Base-by-base conservation (phyloP, 2,329 filamentous ascomycete genomes). In the Colletotrichum plurivorum region DNA sequence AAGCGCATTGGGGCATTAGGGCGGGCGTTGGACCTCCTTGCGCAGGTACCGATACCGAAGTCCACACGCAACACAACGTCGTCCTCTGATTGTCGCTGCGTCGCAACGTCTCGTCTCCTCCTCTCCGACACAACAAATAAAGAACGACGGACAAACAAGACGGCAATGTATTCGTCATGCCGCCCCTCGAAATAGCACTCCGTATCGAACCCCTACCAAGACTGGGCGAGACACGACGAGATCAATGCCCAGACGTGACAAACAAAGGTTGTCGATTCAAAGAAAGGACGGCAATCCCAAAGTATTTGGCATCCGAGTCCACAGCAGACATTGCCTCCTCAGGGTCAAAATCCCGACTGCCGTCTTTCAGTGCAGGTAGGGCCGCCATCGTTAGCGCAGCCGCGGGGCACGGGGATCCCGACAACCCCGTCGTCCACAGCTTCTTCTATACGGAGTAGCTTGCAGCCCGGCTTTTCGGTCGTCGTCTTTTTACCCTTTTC, bases 321-420 rank as follows among this genome's bases (percentile, higher is more conserved):
- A 10, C 31, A 36, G 10, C 8, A 36, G 31, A 36, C 31, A 36
- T 36, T 36, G 31, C 31, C 10, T 36, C 31, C 31, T 36, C 22
- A 25, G 22, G 5, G 22, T 36, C 3, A 36, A 9, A 36, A 48
- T 48, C n/a, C 45, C 43, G 43, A 41, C 3, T 18, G 15, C 15
- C 18, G 45, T n/a, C 22, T n/a, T 2, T 53, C 36, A 31, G 18
- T 6, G 39, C 57, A 52, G 46, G 20, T 27, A 36, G 45, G 53
- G 48, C 20, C 48, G 20, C 48, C 20, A 18, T 54, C 49, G 16
- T 36, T 54, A 43, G 48, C 48, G 46, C 63, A 64, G 65, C 27
- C 48, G 61, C 54, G 61, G 61, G 54, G 48, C n/a, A 52, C 66
- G 66, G 62, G 49, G 36, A 60, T n/a, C 62, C 61, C 62, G 63